A percentile compares a stretch with the other conserved stretches of the same genome.
Evolutionary conservation across 73 alveolate species (phyloP).

Genomic region (Tetrahymena borealis): DNA sequence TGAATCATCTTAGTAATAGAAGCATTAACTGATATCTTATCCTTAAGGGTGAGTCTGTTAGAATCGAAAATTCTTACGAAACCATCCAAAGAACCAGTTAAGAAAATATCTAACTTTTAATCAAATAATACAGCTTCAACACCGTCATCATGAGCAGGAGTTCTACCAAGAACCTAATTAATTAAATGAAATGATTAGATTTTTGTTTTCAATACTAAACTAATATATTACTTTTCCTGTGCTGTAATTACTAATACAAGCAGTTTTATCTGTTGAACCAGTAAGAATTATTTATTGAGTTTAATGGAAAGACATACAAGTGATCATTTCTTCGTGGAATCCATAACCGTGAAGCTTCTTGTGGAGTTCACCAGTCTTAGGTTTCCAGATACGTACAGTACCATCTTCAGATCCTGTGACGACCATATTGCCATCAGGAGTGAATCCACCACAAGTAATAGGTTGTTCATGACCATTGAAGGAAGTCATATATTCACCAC

Average conservation of each 20-base stretch:
- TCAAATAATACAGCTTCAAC: not conserved
- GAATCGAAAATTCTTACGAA: not conserved
- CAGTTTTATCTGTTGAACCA: slow-evolving; percentile 31
- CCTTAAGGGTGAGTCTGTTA: not conserved
- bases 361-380: slow-evolving; percentile 10
- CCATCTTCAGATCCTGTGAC: slow-evolving; percentile 42
- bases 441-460: slow-evolving; percentile 44
- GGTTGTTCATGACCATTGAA: slow-evolving; percentile 41
- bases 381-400: slow-evolving; percentile 39
- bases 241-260: slow-evolving; percentile 8
- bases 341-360: slow-evolving; percentile 15
- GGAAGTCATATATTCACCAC: slow-evolving; percentile 23
- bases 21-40: not conserved
- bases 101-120: not conserved
- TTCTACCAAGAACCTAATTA: not conserved
- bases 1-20: not conserved
- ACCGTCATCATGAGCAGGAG: not conserved
- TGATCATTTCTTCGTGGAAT: slow-evolving; percentile 29
- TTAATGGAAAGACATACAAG: slow-evolving; percentile 15
- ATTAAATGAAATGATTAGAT: not conserved
- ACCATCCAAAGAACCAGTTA: not conserved
- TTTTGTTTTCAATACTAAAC: no score
- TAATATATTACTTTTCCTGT: slow-evolving; percentile 20
- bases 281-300: slow-evolving; percentile 7
- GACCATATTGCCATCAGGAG: slow-evolving; percentile 27